These are phyloP conservation scores for Schizochytrium sp. DNA, from an alignment of 108 stramenopile genomes.

Conservation along the genomic window DNA sequence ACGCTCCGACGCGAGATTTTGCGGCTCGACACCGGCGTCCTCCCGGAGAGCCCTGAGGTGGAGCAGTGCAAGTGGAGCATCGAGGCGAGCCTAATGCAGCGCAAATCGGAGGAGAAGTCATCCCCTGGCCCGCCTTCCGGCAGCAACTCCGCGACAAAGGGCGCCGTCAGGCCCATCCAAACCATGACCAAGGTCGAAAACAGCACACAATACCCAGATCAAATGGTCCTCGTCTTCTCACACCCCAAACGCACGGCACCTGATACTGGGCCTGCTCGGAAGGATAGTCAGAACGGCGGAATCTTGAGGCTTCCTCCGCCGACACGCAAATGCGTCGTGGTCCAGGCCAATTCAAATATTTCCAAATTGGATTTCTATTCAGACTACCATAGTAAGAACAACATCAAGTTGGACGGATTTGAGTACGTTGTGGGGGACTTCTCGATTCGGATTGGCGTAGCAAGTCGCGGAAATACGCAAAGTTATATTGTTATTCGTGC, in stretches of 20 bases:
- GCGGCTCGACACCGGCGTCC: background rate
- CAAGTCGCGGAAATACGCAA: background rate
- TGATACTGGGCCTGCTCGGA: background rate
- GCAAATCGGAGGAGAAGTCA: background rate
- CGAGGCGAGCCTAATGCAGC: background rate
- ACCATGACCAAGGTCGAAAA: slow-evolving; percentile 4
- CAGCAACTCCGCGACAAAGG: background rate
- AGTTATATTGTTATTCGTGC: background rate
- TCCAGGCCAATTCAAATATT: background rate
- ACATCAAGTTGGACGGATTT: background rate
- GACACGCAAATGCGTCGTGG: background rate
- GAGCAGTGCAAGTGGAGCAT: background rate
- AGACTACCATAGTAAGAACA: background rate
- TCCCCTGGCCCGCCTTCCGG: background rate
- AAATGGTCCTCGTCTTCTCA: slow-evolving; percentile 29
- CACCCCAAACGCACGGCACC: background rate
- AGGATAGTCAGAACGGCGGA: background rate
- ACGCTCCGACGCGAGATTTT: slow-evolving; percentile 9
- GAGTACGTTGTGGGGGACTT: slow-evolving; percentile 47
- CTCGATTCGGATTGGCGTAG: slow-evolving; percentile 4
- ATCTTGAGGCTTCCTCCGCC: background rate
- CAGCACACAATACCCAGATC: background rate
- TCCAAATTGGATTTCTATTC: background rate
- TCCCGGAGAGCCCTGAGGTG: slow-evolving; percentile 31
- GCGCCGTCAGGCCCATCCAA: background rate